phyloP scores from a whole-genome alignment of 257 asterid genomes.

The Ajuga chamaepitys region DNA sequence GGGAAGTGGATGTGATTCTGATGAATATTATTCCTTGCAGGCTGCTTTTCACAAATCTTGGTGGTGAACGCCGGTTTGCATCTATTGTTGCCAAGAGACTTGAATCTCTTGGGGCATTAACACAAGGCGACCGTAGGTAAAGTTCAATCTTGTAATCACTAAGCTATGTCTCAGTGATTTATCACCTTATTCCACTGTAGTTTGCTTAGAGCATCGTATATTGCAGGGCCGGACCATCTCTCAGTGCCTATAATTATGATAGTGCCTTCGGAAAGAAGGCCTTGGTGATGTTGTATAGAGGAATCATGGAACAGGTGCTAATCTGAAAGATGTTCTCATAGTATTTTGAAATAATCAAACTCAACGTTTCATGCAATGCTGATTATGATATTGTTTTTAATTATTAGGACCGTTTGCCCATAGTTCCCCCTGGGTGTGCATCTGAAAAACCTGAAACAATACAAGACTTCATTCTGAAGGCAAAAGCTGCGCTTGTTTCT shows the following conservation, averaged over 20 bases:
- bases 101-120: conserved; percentile 94
- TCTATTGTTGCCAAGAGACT: conserved; percentile 96
- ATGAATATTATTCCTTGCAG: conserved; percentile 26
- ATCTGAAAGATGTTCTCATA: conserved; percentile 11
- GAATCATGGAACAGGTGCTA: conserved; percentile 79
- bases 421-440: conserved; percentile 87
- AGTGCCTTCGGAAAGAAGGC: conserved; percentile 90
- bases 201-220: conserved; percentile 10
- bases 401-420: conserved; percentile 59
- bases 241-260: conserved; percentile 93
- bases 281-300: conserved; percentile 64
- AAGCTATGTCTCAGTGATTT: conserved; percentile 2
- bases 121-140: conserved; percentile 99
- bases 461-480: conserved; percentile 64
- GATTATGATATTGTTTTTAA: not conserved
- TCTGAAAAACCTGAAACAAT: conserved; percentile 61
- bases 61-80: conserved; percentile 98
- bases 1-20: conserved; percentile 10
- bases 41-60: conserved; percentile 91
- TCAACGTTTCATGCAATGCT: not conserved
- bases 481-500: conserved; percentile 84
- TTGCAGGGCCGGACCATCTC: conserved; percentile 97
- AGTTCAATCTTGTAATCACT: not conserved
- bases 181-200: conserved; percentile 2
- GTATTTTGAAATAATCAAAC: not conserved